Evolutionary conservation across 1,139 yeast species (phyloP), one percentile per base, ranked within the genome.

Genomic region (Pichia sp.): DNA sequence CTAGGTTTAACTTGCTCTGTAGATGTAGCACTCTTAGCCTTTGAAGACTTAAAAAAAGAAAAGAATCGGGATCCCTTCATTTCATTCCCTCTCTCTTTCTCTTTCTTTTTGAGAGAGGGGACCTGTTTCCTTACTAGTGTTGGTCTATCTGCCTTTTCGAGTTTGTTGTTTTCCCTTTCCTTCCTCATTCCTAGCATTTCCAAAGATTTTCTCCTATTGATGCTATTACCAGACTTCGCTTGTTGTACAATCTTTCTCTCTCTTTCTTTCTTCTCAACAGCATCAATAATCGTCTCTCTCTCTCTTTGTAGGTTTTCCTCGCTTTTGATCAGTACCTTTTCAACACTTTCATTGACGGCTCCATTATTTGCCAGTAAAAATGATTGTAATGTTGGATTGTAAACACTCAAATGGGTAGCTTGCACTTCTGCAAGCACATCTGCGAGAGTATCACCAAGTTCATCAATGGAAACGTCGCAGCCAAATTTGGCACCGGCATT

Each of bases 331-430:
- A 39, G 20, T 6, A 32, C 32, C 2, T 43, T 34, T 14, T 24
- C 9, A 11, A 35, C 37, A 8, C 27, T 28, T 1, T 26, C 32
- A 18, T 38, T 39, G 2, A 49, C 37, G 16, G 36, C 28, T 2
- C 37, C 48, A 27, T 48, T 49, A 19, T 42, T 35, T 2, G 33
- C n/a, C 20, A 50, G 25, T 6, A 53, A 22, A 41, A 28, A 31
- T 27, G 33, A 35, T 5, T 30, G 9, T 27, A 38, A 34, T 27
- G 19, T 30, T 12, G 50, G 43, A 37, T 54, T 52, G 5, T 41
- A 39, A 21, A 49, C 33, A 10, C 50, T 41, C 27, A 46, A 27
- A 21, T 41, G 46, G 4, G 34, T 34, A 3, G 39, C 30, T 36
- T 50, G 37, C 19, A 49, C 26, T 22, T 37, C 37, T 8, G 34